phyloP scores from a whole-genome alignment of 768 basidiomycete genomes.

The Ephemerocybe angulata region DNA sequence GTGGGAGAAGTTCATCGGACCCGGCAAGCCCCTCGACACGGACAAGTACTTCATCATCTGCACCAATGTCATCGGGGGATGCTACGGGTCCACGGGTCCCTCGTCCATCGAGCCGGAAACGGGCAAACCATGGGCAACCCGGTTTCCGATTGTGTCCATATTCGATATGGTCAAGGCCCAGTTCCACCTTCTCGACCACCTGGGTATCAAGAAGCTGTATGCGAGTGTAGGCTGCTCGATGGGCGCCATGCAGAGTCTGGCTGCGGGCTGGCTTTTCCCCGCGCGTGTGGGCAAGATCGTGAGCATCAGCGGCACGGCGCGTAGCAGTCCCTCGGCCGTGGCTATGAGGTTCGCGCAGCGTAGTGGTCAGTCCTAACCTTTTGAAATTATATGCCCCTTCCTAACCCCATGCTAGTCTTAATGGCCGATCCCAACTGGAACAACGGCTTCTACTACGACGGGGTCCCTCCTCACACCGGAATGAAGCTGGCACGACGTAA shows the following conservation, averaged over 20 bases:
- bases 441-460: constrained; percentile 95
- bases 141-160: constrained; percentile 87
- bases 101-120: constrained; percentile 73
- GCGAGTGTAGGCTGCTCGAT: constrained; percentile 94
- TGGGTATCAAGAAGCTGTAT: constrained; percentile 81
- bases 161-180: constrained; percentile 98
- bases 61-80: constrained; percentile 95
- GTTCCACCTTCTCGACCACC: constrained; percentile 77
- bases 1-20: constrained; percentile 99
- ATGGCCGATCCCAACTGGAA: constrained; percentile 99
- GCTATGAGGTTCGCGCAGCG: constrained; percentile 96
- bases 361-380: constrained; percentile 58
- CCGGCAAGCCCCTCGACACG: constrained; percentile 91
- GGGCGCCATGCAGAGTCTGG: constrained; percentile 98
- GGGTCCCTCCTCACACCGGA: constrained; percentile 91
- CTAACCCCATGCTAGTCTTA: constrained; percentile 54
- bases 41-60: constrained; percentile 90
- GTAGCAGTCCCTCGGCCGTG: constrained; percentile 87
- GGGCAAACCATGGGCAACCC: constrained; percentile 76
- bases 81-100: constrained; percentile 96
- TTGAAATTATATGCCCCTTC: not conserved
- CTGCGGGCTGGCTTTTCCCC: constrained; percentile 90
- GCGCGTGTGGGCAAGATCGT: constrained; percentile 86
- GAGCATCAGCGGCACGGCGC: constrained; percentile 91
- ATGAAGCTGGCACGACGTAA: constrained; percentile 97